Base-by-base conservation (phyloP, 805 yeast species). In the Yamadazyma paraphyllophila region DNA sequence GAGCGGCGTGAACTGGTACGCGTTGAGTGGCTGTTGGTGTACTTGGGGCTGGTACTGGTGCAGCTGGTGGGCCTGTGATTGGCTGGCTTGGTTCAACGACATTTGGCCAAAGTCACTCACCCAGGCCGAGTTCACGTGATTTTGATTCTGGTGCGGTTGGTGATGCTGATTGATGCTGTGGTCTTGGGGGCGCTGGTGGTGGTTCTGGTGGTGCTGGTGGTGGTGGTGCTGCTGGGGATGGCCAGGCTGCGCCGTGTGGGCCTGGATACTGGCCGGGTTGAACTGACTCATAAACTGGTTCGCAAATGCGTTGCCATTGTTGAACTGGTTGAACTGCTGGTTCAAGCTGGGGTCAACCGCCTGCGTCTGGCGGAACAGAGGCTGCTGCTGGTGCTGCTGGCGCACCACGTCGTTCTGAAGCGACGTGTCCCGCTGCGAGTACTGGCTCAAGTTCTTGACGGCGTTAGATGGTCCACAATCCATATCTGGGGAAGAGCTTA, bases 401-500 rank as follows among this genome's bases (percentile, higher is more conserved):
- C 44, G 44, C 2, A 27, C 27, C 2, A 35, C 49, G 48, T 71
- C 76, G 36, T 65, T 59, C 39, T 65, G 70, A 11, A 74, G 57
- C 7, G 77, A 66, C 43, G 53, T 63, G 51, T 75, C 79, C 31
- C 69, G 45, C 44, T 68, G 71, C 0, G 76, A 50, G 44, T 71
- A 76, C 44, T 67, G 65, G 14, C 69, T 52, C 32, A 76, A 58
- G 57, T 69, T 73, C 50, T 61, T 61, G 30, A 76, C 54, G 11
- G 80, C 78, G 48, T 67, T 74, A 3, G 71, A 59, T 3, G 75
- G 76, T 17, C 78, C 75, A 61, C 81, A 76, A 14, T 73, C 63
- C 65, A 47, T 68, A 35, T 35, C 38, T 35, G 38, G 38, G 38
- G 38, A 35, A 16, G 12, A 14, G 13, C 10, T 33, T 33, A 20